phyloP scores from a whole-genome alignment of 176 grass and related monocot species.

The Juncus inflexus region DNA sequence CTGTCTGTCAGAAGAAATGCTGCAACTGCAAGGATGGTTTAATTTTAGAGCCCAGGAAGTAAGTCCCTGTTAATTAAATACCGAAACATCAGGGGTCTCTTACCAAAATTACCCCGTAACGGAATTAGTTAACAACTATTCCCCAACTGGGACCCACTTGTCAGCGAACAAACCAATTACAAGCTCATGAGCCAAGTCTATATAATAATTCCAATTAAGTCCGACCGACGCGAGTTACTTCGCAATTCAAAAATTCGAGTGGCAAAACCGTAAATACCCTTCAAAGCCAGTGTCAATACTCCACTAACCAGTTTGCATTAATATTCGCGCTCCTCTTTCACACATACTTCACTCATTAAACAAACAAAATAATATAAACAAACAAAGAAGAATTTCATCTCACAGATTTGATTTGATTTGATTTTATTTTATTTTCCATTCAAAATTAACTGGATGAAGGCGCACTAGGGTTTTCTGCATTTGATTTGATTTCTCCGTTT shows the following conservation, averaged over 20 bases:
- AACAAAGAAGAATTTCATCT: constrained; percentile 11
- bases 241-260: constrained; percentile 23
- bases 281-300: constrained; percentile 22
- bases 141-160: not conserved
- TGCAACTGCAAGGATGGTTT: not conserved
- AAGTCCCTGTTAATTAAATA: not conserved
- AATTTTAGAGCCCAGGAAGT: not conserved
- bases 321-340: constrained; percentile 27
- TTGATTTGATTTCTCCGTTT: not conserved
- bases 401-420: constrained; percentile 2
- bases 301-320: constrained; percentile 6
- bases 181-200: not conserved
- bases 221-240: constrained; percentile 22
- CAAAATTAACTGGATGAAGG: constrained; percentile 16
- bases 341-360: no score
- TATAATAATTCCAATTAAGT: constrained; percentile 22
- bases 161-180: not conserved
- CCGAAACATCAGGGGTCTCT: not conserved
- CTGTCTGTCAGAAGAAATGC: no score
- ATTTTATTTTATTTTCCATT: no score
- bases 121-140: not conserved
- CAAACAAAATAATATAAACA: not conserved
- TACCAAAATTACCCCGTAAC: not conserved
- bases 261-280: constrained; percentile 40
- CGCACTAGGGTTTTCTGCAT: constrained; percentile 35